These are phyloP conservation scores for Pontederia crassipes DNA, from an alignment of 176 grass and related monocot species.

Conservation along the genomic window DNA sequence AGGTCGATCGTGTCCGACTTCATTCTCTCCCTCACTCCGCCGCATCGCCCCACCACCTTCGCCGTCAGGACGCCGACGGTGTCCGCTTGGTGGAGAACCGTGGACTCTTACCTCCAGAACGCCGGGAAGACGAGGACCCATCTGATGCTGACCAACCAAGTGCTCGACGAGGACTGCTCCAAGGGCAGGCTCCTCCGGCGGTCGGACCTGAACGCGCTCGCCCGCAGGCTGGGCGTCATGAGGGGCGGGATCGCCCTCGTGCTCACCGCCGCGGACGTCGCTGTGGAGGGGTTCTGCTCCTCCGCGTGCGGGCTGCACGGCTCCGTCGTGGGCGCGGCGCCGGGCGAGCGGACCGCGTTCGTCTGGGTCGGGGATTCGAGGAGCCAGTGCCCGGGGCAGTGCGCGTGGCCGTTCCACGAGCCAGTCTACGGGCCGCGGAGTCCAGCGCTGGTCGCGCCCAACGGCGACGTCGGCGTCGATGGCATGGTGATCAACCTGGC, in stretches of 20 bases:
- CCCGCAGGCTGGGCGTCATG: conserved; percentile 48
- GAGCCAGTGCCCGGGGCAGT: conserved; percentile 59
- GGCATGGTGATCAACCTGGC: conserved; percentile 80
- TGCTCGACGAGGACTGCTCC: conserved; percentile 40
- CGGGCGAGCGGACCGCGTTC: conserved; percentile 17
- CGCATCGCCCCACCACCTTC: conserved; percentile 10
- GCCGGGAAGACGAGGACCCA: conserved; percentile 32
- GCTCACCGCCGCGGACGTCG: conserved; percentile 63
- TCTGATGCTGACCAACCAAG: conserved; percentile 67
- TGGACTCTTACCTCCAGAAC: conserved; percentile 65
- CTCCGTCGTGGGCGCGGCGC: background rate
- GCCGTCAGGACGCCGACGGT: conserved; percentile 35
- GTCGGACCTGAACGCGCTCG: conserved; percentile 40
- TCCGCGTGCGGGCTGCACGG: conserved; percentile 53
- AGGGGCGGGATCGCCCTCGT: conserved; percentile 48
- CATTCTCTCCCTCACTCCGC: conserved; percentile 59
- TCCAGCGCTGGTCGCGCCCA: conserved; percentile 38
- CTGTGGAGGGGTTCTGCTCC: conserved; percentile 55
- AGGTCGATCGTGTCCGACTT: conserved; percentile 60
- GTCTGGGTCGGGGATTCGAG: conserved; percentile 65
- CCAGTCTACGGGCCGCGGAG: conserved; percentile 27
- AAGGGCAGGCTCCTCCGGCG: conserved; percentile 37
- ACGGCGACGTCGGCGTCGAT: conserved; percentile 54
- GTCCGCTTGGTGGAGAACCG: conserved; percentile 60
- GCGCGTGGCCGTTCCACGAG: conserved; percentile 75